Base-by-base conservation (phyloP, 106 monocot species). In the Acanthochlamys bracteata region DNA sequence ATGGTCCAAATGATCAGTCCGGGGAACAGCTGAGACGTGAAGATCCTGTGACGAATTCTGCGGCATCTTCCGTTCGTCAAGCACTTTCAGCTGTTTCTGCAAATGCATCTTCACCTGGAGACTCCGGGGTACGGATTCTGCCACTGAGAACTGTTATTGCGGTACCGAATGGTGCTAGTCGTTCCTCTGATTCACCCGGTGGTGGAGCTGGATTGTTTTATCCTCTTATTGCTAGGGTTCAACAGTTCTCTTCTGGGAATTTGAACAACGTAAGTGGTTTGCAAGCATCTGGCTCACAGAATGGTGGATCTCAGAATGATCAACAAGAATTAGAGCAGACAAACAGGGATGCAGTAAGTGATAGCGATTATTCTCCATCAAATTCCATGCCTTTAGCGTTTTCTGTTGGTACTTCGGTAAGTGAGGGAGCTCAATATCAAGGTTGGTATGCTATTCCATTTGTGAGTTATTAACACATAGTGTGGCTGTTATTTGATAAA, bases 131-230 rank as follows among this genome's bases (percentile, higher is more conserved):
- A 2, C 53, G 82, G 27, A 64, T 86, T 22, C 61, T 90, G 23
- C 90, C 84, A 9, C 42, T 86, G 69, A 81, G 86, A 82, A 86
- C 86, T 45, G 75, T 90, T 25, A 75, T 90, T 58, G 86, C 86
- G 14, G 74, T 90, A 65, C 90, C 90, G 61, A 54, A 76, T 73
- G 79, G 86, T 39, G 68, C 76, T 23, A 55, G 59, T 43, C 71
- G 11, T 58, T 63, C 72, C 25, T 59, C 90, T 26, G 74, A 73
- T 71, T 51, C 81, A 53, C 72, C 84, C 69, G 61, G 68, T 25
- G 55, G 75, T 51, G 66, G 74, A 56, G 66, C 72, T 42, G 63
- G 73, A 19, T 21, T 80, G 64, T 20, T 83, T 1, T 77, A 85
- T 80, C 85, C 85, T 71, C 60, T 93, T 2, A 25, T 83, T 33